A percentile compares a stretch with the other conserved stretches of the same genome.
phyloP scores from a whole-genome alignment of 257 asterid species.

The Prunella vulgaris region DNA sequence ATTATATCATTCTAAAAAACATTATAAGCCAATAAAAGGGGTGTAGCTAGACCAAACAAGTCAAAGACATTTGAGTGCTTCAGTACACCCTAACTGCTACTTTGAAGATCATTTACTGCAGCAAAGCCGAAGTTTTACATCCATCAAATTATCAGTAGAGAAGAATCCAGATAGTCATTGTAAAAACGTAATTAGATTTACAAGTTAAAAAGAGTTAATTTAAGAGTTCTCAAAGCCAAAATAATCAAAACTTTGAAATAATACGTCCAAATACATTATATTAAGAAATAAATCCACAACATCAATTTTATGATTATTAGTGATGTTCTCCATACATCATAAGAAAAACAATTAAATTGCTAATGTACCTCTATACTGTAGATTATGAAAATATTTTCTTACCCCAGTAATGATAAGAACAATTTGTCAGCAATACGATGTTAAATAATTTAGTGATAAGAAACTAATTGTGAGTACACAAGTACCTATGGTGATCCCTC shows the following conservation, averaged over 20 bases:
- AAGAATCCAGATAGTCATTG: background rate
- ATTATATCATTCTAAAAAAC: background rate
- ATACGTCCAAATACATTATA: background rate
- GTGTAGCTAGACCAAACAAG: slow-evolving; percentile 3
- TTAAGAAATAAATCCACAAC: background rate
- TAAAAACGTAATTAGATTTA: background rate
- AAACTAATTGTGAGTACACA: background rate
- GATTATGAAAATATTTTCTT: background rate
- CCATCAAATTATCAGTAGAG: background rate
- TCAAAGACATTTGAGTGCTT: background rate
- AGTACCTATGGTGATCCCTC: slow-evolving; percentile 74
- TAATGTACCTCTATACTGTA: background rate
- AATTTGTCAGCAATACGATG: background rate
- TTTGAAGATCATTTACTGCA: background rate
- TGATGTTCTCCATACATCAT: background rate
- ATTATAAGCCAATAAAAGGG: background rate
- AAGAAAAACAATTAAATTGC: background rate
- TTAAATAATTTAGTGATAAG: background rate
- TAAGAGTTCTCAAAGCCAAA: background rate
- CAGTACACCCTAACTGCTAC: background rate
- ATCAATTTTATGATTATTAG: background rate
- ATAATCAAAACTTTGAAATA: background rate
- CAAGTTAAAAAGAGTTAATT: background rate
- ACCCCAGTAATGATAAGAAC: background rate
- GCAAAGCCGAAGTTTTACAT: slow-evolving; percentile 1